Base-by-base conservation (phyloP, 495 filamentous ascomycete genomes). In the Poronia punctata region DNA sequence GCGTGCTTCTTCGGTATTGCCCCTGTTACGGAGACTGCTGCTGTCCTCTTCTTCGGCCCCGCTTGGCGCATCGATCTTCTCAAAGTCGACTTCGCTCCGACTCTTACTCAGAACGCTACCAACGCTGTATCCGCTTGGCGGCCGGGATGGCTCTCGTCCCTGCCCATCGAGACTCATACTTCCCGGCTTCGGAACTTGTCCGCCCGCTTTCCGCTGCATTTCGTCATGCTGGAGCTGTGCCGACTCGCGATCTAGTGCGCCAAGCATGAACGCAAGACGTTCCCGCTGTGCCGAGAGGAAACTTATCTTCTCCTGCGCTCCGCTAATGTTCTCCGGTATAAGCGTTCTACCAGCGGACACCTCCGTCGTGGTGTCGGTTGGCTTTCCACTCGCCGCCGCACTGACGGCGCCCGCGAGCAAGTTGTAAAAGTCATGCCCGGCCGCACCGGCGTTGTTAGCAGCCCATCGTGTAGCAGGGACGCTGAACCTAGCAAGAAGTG, bases 401-500 rank as follows among this genome's bases (percentile, higher is more conserved):
- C 36, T 54, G 21, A 90, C 65, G 6, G 84, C 86, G 2, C 83
- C 76, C 15, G 79, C 78, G 8, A 96, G 75, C 38, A 87, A 70
- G 58, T 74, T 74, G 52, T 89, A 94, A 46, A 88, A 79, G 48
- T 88, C 83, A 39, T 70, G 57, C 10, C 64, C 74, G 3, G 71
- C 66, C 12, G 67, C 53, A 18, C 59, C 60, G 38, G 59, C 43
- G 46, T 56, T 63, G 22, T 53, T 55, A 3, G 59, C 40, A 4
- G 62, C 57, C 56, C 67, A 69, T 21, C 74, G 48, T 5, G 73
- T 68, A 25, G 70, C 64, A 12, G 92, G 88, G 20, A 96, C 72
- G 56, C 77, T 84, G 70, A 96, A 95, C 11, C 90, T 78, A 8
- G 86, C 80, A 16, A 95, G 78, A 15, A 95, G 68, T 17, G 70